Conservation (phyloP, 2,329 filamentous ascomycete genomes). For the Ophiostoma sp. region DNA sequence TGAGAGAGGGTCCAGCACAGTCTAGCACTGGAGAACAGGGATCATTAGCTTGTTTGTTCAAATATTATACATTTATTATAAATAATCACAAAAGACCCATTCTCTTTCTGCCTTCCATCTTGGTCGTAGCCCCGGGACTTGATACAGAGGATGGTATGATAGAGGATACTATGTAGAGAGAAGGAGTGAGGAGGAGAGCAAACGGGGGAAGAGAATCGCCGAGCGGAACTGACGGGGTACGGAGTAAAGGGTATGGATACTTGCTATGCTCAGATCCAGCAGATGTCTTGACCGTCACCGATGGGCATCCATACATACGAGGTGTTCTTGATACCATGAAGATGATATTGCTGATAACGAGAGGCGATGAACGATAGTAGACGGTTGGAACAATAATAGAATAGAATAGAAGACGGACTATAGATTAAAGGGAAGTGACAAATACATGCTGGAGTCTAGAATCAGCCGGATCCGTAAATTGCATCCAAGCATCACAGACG, state of each 20-base stretch:
- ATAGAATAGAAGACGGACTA: background rate
- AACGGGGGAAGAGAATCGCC: background rate
- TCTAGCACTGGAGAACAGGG: slow-evolving; percentile 5
- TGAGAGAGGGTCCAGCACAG: background rate
- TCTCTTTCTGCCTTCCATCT: slow-evolving; percentile 20
- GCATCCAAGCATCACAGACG: background rate
- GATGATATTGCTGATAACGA: background rate
- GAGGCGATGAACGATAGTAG: background rate
- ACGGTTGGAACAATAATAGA: background rate
- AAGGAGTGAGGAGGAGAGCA: background rate
- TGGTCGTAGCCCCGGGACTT: slow-evolving; percentile 22
- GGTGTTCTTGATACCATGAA: background rate
- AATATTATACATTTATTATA: background rate
- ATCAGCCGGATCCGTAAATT: background rate
- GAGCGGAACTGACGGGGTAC: slow-evolving; percentile 1
- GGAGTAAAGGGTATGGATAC: background rate
- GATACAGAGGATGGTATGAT: background rate
- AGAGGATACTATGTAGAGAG: background rate
- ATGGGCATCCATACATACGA: slow-evolving; percentile 1
- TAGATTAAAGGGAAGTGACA: background rate
- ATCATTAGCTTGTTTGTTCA: background rate
- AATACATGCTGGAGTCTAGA: no score
- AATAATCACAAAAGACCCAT: background rate
- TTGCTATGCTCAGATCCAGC: background rate
- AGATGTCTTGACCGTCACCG: background rate